These are phyloP conservation scores for Bodo saltans DNA, from an alignment of 78 protist genomes.

Conservation along the genomic window DNA sequence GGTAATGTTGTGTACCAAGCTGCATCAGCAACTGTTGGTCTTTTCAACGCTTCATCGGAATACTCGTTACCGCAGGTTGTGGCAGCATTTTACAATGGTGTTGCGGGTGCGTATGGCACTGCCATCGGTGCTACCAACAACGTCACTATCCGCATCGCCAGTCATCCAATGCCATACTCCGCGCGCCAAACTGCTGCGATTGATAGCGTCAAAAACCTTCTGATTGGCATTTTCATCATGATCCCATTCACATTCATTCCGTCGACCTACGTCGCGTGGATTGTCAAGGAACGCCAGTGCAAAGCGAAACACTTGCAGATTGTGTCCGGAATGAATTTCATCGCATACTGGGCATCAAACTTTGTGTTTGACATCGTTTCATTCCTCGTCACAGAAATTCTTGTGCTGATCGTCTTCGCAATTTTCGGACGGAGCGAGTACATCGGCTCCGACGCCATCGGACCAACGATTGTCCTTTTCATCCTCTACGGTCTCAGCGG, in stretches of 20 bases:
- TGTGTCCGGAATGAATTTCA: not conserved
- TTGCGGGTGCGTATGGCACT: not conserved
- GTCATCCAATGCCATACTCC: not conserved
- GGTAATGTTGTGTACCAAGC: not conserved
- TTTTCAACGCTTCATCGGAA: no score
- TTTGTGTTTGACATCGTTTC: not conserved
- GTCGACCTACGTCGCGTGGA: not conserved
- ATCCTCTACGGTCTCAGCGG: not conserved
- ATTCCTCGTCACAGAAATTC: not conserved
- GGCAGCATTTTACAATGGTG: not conserved
- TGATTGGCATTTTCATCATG: constrained; percentile 7
- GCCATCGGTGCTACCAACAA: not conserved
- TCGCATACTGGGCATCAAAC: constrained; percentile 6
- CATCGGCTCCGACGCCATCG: constrained; percentile 3
- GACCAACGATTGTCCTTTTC: not conserved
- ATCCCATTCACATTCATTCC: constrained; percentile 30
- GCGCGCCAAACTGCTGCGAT: not conserved
- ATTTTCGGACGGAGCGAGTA: not conserved
- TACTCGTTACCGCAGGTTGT: no score
- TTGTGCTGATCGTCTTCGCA: not conserved
- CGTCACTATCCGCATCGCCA: not conserved
- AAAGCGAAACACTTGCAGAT: constrained; percentile 25
- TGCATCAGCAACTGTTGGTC: no score
- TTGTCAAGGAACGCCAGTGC: not conserved
- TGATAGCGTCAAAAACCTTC: not conserved